Base-by-base conservation (phyloP, 495 filamentous ascomycete species). In the Jackrogersella multiformis region DNA sequence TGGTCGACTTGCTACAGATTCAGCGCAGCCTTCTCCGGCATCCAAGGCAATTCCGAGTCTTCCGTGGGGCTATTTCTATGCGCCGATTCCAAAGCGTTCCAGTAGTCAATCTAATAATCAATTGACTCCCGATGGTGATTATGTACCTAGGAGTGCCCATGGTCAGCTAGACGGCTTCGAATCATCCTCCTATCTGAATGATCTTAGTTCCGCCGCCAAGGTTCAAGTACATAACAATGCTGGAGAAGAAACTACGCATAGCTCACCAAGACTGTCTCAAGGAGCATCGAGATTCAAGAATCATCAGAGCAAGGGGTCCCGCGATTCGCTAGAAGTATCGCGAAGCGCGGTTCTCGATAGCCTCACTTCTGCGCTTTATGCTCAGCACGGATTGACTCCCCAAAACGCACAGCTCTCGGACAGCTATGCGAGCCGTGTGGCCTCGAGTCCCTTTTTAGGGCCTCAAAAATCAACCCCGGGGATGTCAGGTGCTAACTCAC, bases 51-150 rank as follows among this genome's bases (percentile, higher is more conserved):
- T 80, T 12, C 79, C 78, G 2, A 77, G 59, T 21, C 71, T 82
- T 30, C 79, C 80, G 16, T 82, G 80, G 80, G 70, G 73, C 9
- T 81, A 78, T 53, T 80, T 82, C 44, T 77, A 77, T 42, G 71
- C 64, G 5, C 76, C 79, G 9, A 73, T 61, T n/a, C 72, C 74
- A 6, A 64, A 64, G 38, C 64, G 61, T 35, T 55, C 70, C 9
- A 26, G 56, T 39, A 73, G 68, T 32, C 73, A 65, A 58, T 59
- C 64, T 9, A 63, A 66, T 10, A 69, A 68, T 21, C 64, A 61
- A 24, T 56, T 61, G 16, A 44, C 46, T 20, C 21, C 52, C 9
- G 52, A 51, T 54, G 68, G 62, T 16, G 59, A 67, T 44, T 62
- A 62, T 23, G 38, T 73, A 67, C 73, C 73, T 12, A 73, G 68